Conservation (phyloP, 2,329 filamentous ascomycete species). For the Hypoxylon sp. region DNA sequence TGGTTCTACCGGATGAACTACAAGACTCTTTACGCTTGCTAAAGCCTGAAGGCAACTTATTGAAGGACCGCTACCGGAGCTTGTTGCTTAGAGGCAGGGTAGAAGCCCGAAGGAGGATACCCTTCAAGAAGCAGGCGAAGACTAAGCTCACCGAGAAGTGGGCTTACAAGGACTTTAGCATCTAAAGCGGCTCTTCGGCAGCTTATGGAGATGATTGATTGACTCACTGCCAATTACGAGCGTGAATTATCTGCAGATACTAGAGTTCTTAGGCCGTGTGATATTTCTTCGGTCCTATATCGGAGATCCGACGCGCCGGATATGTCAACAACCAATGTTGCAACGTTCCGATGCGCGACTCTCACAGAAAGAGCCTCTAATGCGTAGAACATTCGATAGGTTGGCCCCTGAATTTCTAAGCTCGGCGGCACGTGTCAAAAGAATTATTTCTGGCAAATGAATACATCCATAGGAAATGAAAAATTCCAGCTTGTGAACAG, state of each 20-base stretch:
- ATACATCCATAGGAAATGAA: background rate
- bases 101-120: conserved; percentile 83
- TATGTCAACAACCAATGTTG: conserved; percentile 8
- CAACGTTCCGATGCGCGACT: conserved; percentile 26
- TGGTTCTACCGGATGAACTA: conserved; percentile 86
- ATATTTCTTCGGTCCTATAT: conserved; percentile 29
- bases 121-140: conserved; percentile 86
- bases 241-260: conserved; percentile 1
- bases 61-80: conserved; percentile 92
- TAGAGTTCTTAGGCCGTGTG: conserved; percentile 10
- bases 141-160: conserved; percentile 93
- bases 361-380: conserved; percentile 25
- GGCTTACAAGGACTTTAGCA: conserved; percentile 93
- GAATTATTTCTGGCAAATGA: background rate
- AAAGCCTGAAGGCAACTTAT: conserved; percentile 94
- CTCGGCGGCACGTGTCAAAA: background rate
- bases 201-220: background rate
- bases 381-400: conserved; percentile 28
- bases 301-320: conserved; percentile 20
- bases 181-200: conserved; percentile 53
- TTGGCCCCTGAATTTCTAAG: conserved; percentile 1
- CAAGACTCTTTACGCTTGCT: conserved; percentile 84
- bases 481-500: background rate
- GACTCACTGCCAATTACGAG: background rate
- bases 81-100: conserved; percentile 90